phyloP scores from a whole-genome alignment of 352 stramenopile genomes.

The Phytophthora pini region DNA sequence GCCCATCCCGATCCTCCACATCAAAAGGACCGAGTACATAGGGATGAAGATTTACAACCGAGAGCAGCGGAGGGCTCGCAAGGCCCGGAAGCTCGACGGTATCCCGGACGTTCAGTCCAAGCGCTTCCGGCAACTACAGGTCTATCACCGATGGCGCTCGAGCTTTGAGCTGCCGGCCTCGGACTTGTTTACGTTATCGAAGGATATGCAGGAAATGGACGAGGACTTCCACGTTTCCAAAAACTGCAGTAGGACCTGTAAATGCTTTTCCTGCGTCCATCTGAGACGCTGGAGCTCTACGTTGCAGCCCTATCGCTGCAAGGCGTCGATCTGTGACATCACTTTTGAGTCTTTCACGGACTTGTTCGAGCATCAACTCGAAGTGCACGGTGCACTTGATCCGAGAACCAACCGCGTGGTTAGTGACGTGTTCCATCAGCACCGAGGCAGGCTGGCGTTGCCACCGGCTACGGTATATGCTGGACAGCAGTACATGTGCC shows the following conservation, averaged over 20 bases:
- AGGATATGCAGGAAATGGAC: conserved; percentile 27
- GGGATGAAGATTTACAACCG: not conserved
- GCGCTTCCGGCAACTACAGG: conserved; percentile 3
- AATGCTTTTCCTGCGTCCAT: conserved; percentile 21
- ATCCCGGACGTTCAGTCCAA: not conserved
- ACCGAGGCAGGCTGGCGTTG: conserved; percentile 31
- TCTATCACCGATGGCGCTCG: conserved; percentile 21
- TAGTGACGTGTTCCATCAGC: conserved; percentile 45
- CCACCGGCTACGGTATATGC: conserved; percentile 69
- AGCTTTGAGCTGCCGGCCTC: conserved; percentile 10
- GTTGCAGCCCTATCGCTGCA: conserved; percentile 24
- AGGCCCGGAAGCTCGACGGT: not conserved
- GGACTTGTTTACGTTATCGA: conserved; percentile 2
- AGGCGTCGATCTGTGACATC: conserved; percentile 24
- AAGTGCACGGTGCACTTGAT: conserved; percentile 51
- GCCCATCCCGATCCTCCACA: conserved; percentile 13
- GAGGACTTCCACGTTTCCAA: conserved; percentile 29
- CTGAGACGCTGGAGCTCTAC: conserved; percentile 21
- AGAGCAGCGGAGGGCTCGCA: not conserved
- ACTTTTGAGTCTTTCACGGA: conserved; percentile 46
- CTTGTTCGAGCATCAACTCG: conserved; percentile 68
- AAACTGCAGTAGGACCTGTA: conserved; percentile 17
- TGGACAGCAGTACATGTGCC: conserved; percentile 46
- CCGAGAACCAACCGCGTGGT: conserved; percentile 44
- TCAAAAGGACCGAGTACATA: conserved; percentile 3